These are phyloP conservation scores for Carex scoparia DNA, from an alignment of 176 grass and related monocot species.

Conservation along the genomic window DNA sequence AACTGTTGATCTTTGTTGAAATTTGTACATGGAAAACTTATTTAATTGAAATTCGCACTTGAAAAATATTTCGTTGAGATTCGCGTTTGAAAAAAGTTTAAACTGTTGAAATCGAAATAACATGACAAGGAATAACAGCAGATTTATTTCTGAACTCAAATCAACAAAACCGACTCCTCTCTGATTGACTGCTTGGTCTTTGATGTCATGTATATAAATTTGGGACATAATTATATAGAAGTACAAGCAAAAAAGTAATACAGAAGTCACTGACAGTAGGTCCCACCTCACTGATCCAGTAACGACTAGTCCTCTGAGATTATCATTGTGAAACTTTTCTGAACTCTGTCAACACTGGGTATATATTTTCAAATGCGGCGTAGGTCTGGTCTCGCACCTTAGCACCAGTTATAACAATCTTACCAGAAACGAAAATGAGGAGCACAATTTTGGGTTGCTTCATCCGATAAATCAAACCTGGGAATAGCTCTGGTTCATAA, in stretches of 20 bases:
- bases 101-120: too few species aligned
- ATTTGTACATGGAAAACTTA: too few species aligned
- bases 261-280: neutral
- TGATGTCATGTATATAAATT: neutral
- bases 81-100: too few species aligned
- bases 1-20: too few species aligned
- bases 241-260: too few species aligned
- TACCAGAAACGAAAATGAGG: conserved; percentile 96
- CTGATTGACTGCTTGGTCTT: too few species aligned
- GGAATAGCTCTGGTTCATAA: conserved; percentile 92
- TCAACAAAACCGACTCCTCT: too few species aligned
- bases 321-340: conserved; percentile 93
- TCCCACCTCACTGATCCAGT: conserved; percentile 14
- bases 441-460: conserved; percentile 95
- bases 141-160: too few species aligned
- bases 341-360: conserved; percentile 80
- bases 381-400: conserved; percentile 99
- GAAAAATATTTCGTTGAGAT: too few species aligned
- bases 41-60: too few species aligned
- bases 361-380: conserved; percentile 93
- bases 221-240: conserved; percentile 10
- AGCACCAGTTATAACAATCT: conserved; percentile 93
- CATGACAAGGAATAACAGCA: too few species aligned
- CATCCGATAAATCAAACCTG: conserved; percentile 92
- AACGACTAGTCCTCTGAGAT: neutral